Evolutionary conservation across 352 stramenopile genomes (phyloP).

Genomic region (Phytophthora kernoviae): DNA sequence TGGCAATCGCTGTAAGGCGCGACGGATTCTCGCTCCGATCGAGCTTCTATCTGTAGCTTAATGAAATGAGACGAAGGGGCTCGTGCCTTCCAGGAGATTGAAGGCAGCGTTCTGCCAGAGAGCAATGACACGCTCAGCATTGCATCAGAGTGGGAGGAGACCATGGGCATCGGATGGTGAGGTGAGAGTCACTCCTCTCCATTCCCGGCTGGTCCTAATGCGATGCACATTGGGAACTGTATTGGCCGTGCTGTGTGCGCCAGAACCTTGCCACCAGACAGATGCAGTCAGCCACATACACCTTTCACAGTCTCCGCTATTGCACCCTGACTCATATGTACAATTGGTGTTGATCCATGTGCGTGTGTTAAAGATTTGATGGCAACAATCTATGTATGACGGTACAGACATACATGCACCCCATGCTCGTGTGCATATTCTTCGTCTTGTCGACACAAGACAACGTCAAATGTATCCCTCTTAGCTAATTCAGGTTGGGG

Average conservation of each 20-base stretch:
- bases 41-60: not conserved
- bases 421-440: too few species aligned
- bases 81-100: constrained; percentile 5
- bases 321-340: too few species aligned
- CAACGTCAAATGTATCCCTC: too few species aligned
- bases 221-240: not conserved
- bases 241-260: not conserved
- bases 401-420: too few species aligned
- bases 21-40: not conserved
- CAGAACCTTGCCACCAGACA: not conserved
- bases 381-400: not conserved
- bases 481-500: too few species aligned
- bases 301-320: too few species aligned
- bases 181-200: constrained; percentile 19
- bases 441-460: too few species aligned
- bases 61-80: constrained; percentile 9
- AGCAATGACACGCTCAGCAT: constrained; percentile 3
- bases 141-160: constrained; percentile 18
- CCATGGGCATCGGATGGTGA: constrained; percentile 19
- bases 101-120: constrained; percentile 4
- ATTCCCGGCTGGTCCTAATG: constrained; percentile 20
- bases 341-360: too few species aligned
- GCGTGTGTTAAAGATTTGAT: too few species aligned
- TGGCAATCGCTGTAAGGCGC: not conserved
- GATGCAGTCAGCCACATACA: not conserved